Percentiles rank a stretch among this genome's conserved stretches.
These are phyloP conservation scores for Carnegiea gigantea DNA, from an alignment of 179 eudicot species.

Conservation along the genomic window DNA sequence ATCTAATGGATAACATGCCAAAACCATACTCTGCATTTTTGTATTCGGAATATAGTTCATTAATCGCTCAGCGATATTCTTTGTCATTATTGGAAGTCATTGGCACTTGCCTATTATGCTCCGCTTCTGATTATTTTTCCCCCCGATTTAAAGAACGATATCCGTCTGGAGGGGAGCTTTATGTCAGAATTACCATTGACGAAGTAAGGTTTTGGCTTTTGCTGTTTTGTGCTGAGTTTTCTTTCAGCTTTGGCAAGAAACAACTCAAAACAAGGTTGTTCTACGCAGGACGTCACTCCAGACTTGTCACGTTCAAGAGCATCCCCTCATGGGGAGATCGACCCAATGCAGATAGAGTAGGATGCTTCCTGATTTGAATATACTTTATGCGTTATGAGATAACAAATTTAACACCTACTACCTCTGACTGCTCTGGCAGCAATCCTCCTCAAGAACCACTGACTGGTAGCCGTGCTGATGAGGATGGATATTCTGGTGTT, in stretches of 20 bases:
- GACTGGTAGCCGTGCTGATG: constrained; percentile 10
- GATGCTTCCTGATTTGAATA: constrained; percentile 16
- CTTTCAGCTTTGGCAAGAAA: not conserved
- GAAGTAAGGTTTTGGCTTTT: constrained; percentile 44
- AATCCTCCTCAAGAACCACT: constrained; percentile 23
- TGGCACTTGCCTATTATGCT: not conserved
- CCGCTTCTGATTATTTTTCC: not conserved
- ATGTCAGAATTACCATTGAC: constrained; percentile 56
- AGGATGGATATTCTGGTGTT: constrained; percentile 15
- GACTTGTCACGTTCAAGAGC: constrained; percentile 22
- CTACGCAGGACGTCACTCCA: constrained; percentile 40
- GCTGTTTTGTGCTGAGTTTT: not conserved
- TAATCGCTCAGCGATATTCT: too few relatives aligned
- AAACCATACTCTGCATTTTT: too few relatives aligned
- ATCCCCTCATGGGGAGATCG: constrained; percentile 28
- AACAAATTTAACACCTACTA: not conserved
- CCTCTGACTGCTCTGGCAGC: constrained; percentile 30
- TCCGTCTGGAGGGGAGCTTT: constrained; percentile 49
- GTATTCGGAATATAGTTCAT: too few relatives aligned
- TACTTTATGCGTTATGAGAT: not conserved
- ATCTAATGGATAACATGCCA: not conserved
- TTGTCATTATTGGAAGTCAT: not conserved
- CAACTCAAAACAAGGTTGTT: not conserved
- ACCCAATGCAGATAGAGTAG: constrained; percentile 54
- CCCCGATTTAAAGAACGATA: constrained; percentile 47